Evolutionary conservation across 768 basidiomycete genomes (phyloP), one percentile per base, ranked within the genome.

Genomic region (Psilocybe subaeruginosa): DNA sequence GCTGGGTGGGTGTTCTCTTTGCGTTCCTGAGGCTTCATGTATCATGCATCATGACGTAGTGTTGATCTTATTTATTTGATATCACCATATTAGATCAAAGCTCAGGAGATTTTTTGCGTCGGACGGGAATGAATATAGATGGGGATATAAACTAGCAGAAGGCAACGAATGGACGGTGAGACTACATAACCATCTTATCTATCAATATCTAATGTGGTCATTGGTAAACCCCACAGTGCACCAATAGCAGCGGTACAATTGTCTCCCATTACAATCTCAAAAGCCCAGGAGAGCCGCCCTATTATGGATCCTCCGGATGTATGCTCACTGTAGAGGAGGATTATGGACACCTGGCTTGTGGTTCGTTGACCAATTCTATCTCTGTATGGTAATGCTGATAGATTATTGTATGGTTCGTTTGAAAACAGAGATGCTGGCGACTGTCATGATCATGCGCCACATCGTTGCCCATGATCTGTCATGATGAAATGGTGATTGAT

Each of bases 111-210:
- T 90, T 64, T 70, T 71, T 7, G 88, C 80, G 2, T 82, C 85
- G 0, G 86, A 91, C 64, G 83, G 83, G 0, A 78, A 85, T 47
- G 80, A 82, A 56, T 91, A 90, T 65, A 76, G 74, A 54, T 91
- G 89, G 89, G 79, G 77, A 27, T 80, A 80, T 73, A 74, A 79
- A 16, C 68, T 76, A 19, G 75, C 75, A 27, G 72, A 72, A 11
- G 80, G 82, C 55, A 80, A 86, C 56, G 89, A 90, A 65, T 91
- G 88, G 87, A 83, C 83, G 23, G 89, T 88, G 64, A 68, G 85
- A 27, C n/a, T 49, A 7, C n/a, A 49, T 49, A 49, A 19, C 23
- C 52, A 8, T 27, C 8, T 47, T 27, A 41, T 9, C 56, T n/a
- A 12, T 31, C 39, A 29, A 14, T 16, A 12, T 37, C 17, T 41